Conservation (phyloP, 1,139 yeast genomes). For the Lodderomyces margitis region DNA sequence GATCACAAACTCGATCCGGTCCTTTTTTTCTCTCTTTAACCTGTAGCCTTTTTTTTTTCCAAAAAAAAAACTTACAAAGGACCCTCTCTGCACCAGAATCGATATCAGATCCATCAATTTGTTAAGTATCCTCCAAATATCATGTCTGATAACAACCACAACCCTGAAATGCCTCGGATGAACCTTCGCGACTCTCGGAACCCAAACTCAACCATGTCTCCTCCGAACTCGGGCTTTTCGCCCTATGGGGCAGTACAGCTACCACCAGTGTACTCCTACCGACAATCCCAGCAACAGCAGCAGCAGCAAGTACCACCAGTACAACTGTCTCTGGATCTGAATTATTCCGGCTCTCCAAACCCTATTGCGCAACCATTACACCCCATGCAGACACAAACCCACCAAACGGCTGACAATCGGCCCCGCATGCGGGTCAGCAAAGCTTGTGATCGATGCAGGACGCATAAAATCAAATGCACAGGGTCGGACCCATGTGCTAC, state of each 20-base stretch:
- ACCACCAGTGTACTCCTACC: constrained; percentile 8
- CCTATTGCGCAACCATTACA: constrained; percentile 5
- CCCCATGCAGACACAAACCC: background rate
- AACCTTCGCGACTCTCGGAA: constrained; percentile 1
- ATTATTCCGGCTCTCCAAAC: constrained; percentile 1
- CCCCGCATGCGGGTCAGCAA: constrained; percentile 47
- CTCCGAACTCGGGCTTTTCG: constrained; percentile 1
- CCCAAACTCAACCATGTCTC: background rate
- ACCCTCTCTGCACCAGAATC: too few species aligned
- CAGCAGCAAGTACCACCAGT: constrained; percentile 6
- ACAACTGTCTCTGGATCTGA: background rate
- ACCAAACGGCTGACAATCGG: constrained; percentile 6
- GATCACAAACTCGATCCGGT: background rate
- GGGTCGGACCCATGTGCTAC: constrained; percentile 56
- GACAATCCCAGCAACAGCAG: constrained; percentile 7
- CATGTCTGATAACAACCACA: background rate
- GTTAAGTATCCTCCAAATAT: background rate
- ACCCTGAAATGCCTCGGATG: background rate
- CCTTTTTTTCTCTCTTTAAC: background rate
- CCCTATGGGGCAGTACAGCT: constrained; percentile 6
- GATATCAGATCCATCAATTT: background rate
- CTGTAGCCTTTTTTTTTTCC: too few species aligned
- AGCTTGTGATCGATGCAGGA: constrained; percentile 62
- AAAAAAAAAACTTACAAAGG: too few species aligned
- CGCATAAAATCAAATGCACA: constrained; percentile 61